Percentiles rank a stretch among this genome's conserved stretches.
Conservation (phyloP, 2,329 filamentous ascomycete genomes). For the Penicillium sp. region DNA sequence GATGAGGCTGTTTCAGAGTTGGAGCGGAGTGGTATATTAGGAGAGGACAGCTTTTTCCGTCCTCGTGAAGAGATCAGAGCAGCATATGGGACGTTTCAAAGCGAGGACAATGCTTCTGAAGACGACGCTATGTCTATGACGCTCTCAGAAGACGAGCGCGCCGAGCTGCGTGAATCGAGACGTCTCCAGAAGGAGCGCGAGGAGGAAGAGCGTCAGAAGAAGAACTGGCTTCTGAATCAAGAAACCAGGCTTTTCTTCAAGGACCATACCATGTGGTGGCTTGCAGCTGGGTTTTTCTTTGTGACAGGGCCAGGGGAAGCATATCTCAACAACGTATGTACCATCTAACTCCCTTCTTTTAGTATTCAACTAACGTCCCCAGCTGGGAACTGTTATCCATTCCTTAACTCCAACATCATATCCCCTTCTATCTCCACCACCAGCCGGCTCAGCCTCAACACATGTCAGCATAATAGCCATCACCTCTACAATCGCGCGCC, state of each 20-base stretch:
- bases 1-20: conserved; percentile 85
- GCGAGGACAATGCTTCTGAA: conserved; percentile 31
- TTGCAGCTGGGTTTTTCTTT: conserved; percentile 86
- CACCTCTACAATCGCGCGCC: conserved; percentile 82
- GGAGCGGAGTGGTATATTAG: conserved; percentile 78
- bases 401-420: conserved; percentile 69
- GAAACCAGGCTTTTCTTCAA: conserved; percentile 81
- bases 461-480: conserved; percentile 91
- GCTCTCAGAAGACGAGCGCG: conserved; percentile 41
- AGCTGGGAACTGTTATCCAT: conserved; percentile 83
- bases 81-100: conserved; percentile 41
- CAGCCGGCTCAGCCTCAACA: conserved; percentile 65
- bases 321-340: conserved; percentile 80
- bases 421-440: conserved; percentile 39
- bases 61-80: conserved; percentile 46
- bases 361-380: background rate
- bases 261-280: conserved; percentile 93
- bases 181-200: conserved; percentile 42
- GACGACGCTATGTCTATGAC: conserved; percentile 39
- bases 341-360: background rate
- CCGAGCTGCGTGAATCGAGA: conserved; percentile 37
- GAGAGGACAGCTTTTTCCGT: conserved; percentile 67
- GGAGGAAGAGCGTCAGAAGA: conserved; percentile 64
- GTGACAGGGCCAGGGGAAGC: conserved; percentile 94
- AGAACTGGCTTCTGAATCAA: conserved; percentile 85